Evolutionary conservation across 169 alveolate genomes (phyloP), one percentile per base, ranked within the genome.

Genomic region (Plasmodium ovale): DNA sequence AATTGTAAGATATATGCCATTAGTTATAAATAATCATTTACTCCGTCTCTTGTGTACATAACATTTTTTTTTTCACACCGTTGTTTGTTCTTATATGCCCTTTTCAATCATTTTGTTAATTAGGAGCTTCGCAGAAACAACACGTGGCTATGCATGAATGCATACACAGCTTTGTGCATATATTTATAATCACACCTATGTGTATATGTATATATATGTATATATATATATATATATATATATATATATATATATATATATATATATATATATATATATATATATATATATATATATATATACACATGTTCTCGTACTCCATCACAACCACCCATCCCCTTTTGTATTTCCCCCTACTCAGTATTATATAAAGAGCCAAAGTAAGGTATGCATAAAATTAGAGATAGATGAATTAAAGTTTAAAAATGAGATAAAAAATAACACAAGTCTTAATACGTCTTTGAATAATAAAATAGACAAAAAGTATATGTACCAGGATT

Each of bases 351-450:
- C 31, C 47, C 47, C 47, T 69, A 47, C 49, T 42, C 29, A 79
- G 89, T 79, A 64, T 39, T 59, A 79, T 58, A 79, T 79, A 33
- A 79, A 79, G 42, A 64, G 82, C 31, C 62, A 79, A 79, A 39
- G 82, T 37, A 64, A 49, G 42, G 47, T 79, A 4, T 65, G 89
- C 71, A 25, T 79, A 64, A 33, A 79, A 25, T 42, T 79, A 35
- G 89, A 79, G 65, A 70, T 79, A 49, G 59, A 79, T 39, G 84
- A 79, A 42, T 10, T 49, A 23, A 79, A 58, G 72, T 69, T 79
- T 39, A 64, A 39, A 53, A 65, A 79, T n/a, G 89, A 79, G 31
- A 51, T 37, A 79, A 79, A 51, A 79, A 64, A 54, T 37, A 21
- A 27, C 14, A 5, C 42, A 25, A 47, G 35, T 27, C 39, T 16